Percentiles rank a stretch among this genome's conserved stretches.
Conservation (phyloP, 768 basidiomycete genomes). For the Suillus subaureus region DNA sequence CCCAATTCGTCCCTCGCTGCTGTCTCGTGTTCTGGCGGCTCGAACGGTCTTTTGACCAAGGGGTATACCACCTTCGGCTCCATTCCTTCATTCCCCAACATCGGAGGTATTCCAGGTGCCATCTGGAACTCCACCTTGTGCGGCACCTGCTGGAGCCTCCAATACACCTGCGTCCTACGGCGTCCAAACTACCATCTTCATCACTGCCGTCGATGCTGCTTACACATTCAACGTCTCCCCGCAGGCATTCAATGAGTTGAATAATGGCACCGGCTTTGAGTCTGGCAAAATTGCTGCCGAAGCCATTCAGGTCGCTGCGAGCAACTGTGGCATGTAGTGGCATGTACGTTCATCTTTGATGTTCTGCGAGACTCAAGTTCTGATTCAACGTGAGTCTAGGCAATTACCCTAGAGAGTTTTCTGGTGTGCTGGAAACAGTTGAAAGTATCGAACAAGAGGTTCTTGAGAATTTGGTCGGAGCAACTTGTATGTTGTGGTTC, state of each 20-base stretch:
- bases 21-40: slow-evolving; percentile 24
- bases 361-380: neutral
- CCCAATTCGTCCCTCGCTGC: slow-evolving; percentile 2
- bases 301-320: slow-evolving; percentile 5
- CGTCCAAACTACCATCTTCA: neutral
- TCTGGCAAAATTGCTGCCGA: neutral
- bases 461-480: neutral
- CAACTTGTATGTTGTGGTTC: neutral
- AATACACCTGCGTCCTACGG: slow-evolving; percentile 5
- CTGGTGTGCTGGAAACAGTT: neutral
- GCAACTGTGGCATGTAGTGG: slow-evolving; percentile 9
- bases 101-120: slow-evolving; percentile 13
- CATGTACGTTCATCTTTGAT: neutral
- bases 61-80: slow-evolving; percentile 18
- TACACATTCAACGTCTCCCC: slow-evolving; percentile 10
- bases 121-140: slow-evolving; percentile 12
- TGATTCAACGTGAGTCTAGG: neutral
- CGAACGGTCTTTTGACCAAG: slow-evolving; percentile 20
- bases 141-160: slow-evolving; percentile 13
- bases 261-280: neutral
- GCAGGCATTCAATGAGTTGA: neutral
- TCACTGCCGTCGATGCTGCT: slow-evolving; percentile 9
- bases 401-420: neutral
- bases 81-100: slow-evolving; percentile 15
- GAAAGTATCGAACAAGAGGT: neutral